Base-by-base conservation (phyloP, 257 asterid species). In the Agastache rugosa region DNA sequence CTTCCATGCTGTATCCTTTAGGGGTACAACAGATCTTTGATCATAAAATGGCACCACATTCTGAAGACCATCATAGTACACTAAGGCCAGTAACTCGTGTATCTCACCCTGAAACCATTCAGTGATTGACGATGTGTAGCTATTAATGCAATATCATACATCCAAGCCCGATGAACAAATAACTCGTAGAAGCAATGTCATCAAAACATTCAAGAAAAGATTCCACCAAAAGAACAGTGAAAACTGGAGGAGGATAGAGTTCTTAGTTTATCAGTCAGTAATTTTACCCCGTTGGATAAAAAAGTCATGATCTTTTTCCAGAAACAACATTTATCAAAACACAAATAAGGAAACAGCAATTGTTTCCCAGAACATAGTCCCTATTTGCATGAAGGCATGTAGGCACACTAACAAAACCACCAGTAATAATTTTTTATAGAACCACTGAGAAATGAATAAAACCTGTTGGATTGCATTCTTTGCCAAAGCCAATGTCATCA, bases 11-110 rank as follows among this genome's bases (percentile, higher is more conserved):
- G 81, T 88, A 82, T 88, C 96, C 81, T 85, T 90, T 67, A 84
- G 68, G 71, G 98, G 97, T 51, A 82, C 75, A 58, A 84, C 82
- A 25, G 85, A 85, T 81, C 99, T 88, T 79, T 92, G 99, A 84
- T 95, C 99, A 81, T 92, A 92, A 78, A 95, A 84, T 73, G 99
- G 99, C 59, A 90, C 99, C 65, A 95, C 99, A 75, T 95, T 95
- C 86, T 95, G 99, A 81, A 92, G 80, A 66, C 98, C 96, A 82
- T 92, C 99, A 83, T 95, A 90, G 83, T 92, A 95, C 62, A 95
- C 98, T 68, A 95, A 72, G 58, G 99, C 99, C 87, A 95, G 81
- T 80, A 92, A 79, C 88, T 92, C 98, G 25, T 95, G 99, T 81
- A 95, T 92, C 90, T 95, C 99, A 16, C 92, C 97, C 98, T 94